Evolutionary conservation across 495 filamentous ascomycete species (phyloP), one percentile per base, ranked within the genome.

Genomic region (Xeromyces bisporus): DNA sequence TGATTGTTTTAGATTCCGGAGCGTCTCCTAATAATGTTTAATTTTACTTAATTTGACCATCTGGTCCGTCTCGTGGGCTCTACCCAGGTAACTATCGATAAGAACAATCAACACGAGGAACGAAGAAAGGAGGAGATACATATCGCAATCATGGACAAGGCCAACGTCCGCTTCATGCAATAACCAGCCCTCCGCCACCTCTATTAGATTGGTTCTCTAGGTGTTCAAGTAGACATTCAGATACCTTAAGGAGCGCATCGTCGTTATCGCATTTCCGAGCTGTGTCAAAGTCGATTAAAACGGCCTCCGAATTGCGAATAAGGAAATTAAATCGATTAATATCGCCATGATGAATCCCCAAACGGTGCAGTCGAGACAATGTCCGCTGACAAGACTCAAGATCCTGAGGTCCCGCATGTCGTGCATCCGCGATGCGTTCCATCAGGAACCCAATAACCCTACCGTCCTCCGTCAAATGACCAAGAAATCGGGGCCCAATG

Each of bases 311-410:
- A 15, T 38, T 40, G 15, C 31, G 32, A 11, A 61, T 31, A 6
- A 67, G 47, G 35, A 66, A 66, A 32, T 64, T 66, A 29, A 53
- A 42, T 32, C 48, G 53, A 43, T 67, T 64, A 18, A 44, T 47
- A 38, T 64, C 58, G 3, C 60, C 56, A 33, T 63, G 61, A 23
- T 36, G 45, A 8, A 63, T 31, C 0, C 58, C 56, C 15, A 61
- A 24, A 7, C 10, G 3, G 43, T 66, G 60, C 28, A 64, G 27
- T 34, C 43, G 45, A 29, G 23, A 12, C 25, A 64, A 26, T 3
- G 28, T 34, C 17, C 36, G 16, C 29, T 38, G 28, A 28, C 61
- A 66, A 3, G 27, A 13, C 3, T 30, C 36, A 1, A 62, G 6
- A 34, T 64, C 62, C 14, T 41, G 25, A 6, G 40, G 27, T 6